Percentiles rank a stretch among this genome's conserved stretches.
phyloP scores from a whole-genome alignment of 257 asterid species.

The Haberlea rhodopensis region DNA sequence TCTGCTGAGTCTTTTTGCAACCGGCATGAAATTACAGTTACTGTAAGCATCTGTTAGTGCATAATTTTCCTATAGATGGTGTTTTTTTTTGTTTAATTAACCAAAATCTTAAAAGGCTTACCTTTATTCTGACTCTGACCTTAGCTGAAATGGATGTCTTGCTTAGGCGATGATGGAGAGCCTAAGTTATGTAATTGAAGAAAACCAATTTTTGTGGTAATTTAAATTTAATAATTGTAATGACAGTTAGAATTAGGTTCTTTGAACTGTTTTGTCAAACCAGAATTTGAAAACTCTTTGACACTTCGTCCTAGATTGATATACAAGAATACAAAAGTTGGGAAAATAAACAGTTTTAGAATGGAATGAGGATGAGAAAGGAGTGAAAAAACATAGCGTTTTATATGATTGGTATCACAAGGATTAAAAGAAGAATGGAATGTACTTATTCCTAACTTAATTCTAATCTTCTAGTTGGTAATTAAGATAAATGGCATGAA shows the following conservation, averaged over 20 bases:
- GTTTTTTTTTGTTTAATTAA: background rate
- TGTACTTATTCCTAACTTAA: too few species aligned
- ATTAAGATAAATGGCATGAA: too few species aligned
- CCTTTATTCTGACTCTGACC: background rate
- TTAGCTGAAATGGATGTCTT: background rate
- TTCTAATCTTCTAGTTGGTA: too few species aligned
- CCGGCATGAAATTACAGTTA: constrained; percentile 77
- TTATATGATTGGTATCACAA: too few species aligned
- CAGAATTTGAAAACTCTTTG: background rate
- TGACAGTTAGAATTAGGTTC: background rate
- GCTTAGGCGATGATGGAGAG: background rate
- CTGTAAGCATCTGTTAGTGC: constrained; percentile 45
- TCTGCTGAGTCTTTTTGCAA: constrained; percentile 69
- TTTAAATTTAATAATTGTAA: background rate
- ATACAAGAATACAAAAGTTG: background rate
- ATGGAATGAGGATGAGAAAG: too few species aligned
- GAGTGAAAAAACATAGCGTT: too few species aligned
- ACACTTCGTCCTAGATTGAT: background rate
- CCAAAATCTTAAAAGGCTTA: background rate
- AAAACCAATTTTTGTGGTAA: background rate
- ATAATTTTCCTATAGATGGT: background rate
- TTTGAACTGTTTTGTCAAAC: background rate
- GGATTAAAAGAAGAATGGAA: too few species aligned
- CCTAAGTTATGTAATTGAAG: background rate
- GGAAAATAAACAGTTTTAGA: too few species aligned